Base-by-base conservation (phyloP, 208 protist genomes). In the Acanthamoeba royreba region DNA sequence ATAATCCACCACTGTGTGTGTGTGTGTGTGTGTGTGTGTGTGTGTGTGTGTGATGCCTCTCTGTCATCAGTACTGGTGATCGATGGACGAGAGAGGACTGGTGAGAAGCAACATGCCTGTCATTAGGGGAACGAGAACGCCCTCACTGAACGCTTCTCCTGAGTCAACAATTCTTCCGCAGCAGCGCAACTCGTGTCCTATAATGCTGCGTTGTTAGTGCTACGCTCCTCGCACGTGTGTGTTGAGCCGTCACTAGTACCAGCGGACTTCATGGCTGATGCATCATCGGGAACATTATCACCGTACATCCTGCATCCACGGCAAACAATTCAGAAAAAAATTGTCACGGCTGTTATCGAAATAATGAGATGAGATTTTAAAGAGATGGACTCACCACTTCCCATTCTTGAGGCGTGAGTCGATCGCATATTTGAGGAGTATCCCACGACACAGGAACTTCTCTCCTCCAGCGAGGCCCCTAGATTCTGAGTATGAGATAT, bases 251-350 rank as follows among this genome's bases (percentile, higher is more conserved):
- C 25, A 46, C 43, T 35, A 53, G 47, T 42, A 90, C 83, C 83
- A 25, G 86, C 86, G 0, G 86, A 43, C 38, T 92, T 92, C 86
- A 92, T 92, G 17, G 86, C 86, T 33, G 86, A 63, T 13, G 86
- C 86, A 45, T 92, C 86, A 28, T 66, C 31, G 17, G 86, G 86
- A 19, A 74, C 33, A 42, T 92, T 46, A 13, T 74, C 55, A n/a
- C 86, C 86, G 45, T 92, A 92, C 86, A 92, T 92, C 86, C 83
- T 90, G 43, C 35, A n/a, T 81, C 69, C 69, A 81, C 19, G 28
- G 69, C 4, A 66, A 47, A 63, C 40, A 61, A 45, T 38, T 22
- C 13, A 88, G 19, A n/a, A 88, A 8, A 88, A 5, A 35, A 15
- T 8, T 19, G 17, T 22, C 25, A 33, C 13, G 42, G 17, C 19